Conservation (phyloP, 495 filamentous ascomycete species). For the Haplographium delicatum region DNA sequence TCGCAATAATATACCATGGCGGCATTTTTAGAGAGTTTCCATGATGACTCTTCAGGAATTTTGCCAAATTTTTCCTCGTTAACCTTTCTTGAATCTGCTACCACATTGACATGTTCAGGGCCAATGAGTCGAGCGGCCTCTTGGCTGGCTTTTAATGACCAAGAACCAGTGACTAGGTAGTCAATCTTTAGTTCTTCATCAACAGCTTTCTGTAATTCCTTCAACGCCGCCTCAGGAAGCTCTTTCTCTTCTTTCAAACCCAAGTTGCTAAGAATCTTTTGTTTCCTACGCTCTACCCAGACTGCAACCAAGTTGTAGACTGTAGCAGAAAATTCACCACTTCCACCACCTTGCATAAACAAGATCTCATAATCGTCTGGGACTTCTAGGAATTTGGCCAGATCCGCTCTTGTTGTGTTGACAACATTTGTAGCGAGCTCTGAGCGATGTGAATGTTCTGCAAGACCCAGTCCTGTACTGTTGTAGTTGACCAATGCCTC, state of each 20-base stretch:
- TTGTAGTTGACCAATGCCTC: conserved; percentile 78
- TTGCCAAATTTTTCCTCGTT: conserved; percentile 84
- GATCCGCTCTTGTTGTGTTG: conserved; percentile 56
- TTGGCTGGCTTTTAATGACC: conserved; percentile 88
- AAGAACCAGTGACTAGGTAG: conserved; percentile 89
- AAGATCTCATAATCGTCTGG: conserved; percentile 71
- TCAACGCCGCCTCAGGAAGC: conserved; percentile 42
- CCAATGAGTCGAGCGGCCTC: conserved; percentile 76
- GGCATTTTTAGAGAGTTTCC: conserved; percentile 69
- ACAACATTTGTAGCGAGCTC: conserved; percentile 65
- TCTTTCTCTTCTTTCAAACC: conserved; percentile 33
- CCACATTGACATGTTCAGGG: conserved; percentile 72
- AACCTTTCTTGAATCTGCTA: conserved; percentile 58
- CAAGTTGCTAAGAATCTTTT: conserved; percentile 33
- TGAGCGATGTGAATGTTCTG: conserved; percentile 89
- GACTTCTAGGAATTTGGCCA: conserved; percentile 66
- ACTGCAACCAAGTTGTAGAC: conserved; percentile 75
- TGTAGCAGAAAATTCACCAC: conserved; percentile 73
- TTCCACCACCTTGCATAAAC: conserved; percentile 81
- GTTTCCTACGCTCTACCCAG: conserved; percentile 66
- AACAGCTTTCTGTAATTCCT: conserved; percentile 56
- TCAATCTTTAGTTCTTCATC: conserved; percentile 68
- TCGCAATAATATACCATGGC: conserved; percentile 88
- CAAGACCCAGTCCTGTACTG: conserved; percentile 70
- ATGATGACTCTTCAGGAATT: conserved; percentile 70